A percentile compares a stretch with the other conserved stretches of the same genome.
Conservation (phyloP, 1,284 basidiomycete species). For the Heliocybe sulcata region DNA sequence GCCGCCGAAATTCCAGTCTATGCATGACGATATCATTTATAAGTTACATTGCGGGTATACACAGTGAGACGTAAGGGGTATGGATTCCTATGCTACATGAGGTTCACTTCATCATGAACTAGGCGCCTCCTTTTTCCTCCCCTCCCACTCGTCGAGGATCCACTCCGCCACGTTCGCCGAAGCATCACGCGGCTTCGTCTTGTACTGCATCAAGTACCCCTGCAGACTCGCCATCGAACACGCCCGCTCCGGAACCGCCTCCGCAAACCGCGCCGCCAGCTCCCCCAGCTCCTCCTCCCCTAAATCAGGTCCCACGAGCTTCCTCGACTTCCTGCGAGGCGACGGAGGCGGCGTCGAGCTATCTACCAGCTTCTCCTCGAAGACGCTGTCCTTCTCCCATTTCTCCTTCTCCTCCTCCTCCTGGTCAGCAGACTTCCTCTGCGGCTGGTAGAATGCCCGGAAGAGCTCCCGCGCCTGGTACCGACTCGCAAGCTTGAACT, state of each 20-base stretch:
- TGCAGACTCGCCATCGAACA: conserved; percentile 72
- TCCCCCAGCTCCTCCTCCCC: not conserved
- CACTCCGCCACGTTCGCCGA: conserved; percentile 37
- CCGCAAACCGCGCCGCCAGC: conserved; percentile 54
- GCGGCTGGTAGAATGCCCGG: conserved; percentile 53
- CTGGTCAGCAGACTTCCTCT: conserved; percentile 14
- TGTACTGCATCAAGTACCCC: conserved; percentile 69
- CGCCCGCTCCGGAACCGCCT: conserved; percentile 52
- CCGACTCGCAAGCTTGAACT: conserved; percentile 62
- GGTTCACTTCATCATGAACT: not conserved
- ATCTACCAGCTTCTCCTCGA: not conserved
- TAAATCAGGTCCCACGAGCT: not conserved
- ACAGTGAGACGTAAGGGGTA: too few species aligned
- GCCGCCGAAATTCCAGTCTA: too few species aligned
- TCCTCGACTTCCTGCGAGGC: not conserved
- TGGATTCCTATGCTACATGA: too few species aligned
- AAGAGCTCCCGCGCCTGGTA: conserved; percentile 62
- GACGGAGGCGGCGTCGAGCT: not conserved
- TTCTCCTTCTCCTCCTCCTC: conserved; percentile 10
- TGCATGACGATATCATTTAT: too few species aligned
- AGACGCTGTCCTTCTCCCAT: not conserved
- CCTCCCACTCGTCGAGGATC: conserved; percentile 32
- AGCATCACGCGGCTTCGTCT: conserved; percentile 51
- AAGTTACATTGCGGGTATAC: too few species aligned
- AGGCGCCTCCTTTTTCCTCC: conserved; percentile 5